phyloP scores from a whole-genome alignment of 1,284 basidiomycete species.

The Cryptococcus sp. region DNA sequence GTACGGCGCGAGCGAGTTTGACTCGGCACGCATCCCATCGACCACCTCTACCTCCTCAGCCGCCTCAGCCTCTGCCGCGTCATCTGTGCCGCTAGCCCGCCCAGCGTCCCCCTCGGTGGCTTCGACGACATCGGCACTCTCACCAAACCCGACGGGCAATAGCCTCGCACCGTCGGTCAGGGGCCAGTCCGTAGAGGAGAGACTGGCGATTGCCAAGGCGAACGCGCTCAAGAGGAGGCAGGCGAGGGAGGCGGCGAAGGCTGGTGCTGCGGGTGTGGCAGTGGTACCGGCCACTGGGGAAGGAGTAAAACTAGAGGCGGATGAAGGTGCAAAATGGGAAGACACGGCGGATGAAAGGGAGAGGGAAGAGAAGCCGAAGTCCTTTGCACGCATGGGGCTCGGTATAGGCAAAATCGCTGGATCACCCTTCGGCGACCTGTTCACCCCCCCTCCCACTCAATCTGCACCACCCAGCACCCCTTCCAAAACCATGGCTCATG shows the following conservation, averaged over 20 bases:
- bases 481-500: conserved; percentile 1
- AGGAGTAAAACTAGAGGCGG: background rate
- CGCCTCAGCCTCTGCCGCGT: conserved; percentile 4
- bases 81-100: conserved; percentile 7
- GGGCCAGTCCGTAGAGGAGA: conserved; percentile 34
- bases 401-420: background rate
- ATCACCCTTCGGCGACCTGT: conserved; percentile 30
- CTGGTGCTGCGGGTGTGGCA: conserved; percentile 9
- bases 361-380: background rate
- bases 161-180: conserved; percentile 16
- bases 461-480: background rate
- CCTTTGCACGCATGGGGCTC: too few relatives aligned
- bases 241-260: conserved; percentile 35
- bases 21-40: conserved; percentile 10
- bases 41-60: conserved; percentile 7
- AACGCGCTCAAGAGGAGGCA: conserved; percentile 43
- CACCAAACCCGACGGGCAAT: conserved; percentile 33
- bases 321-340: background rate
- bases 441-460: conserved; percentile 18
- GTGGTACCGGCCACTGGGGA: background rate
- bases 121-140: conserved; percentile 21
- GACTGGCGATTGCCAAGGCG: conserved; percentile 40
- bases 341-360: too few relatives aligned
- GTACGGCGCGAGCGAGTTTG: conserved; percentile 13
- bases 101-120: conserved; percentile 24